Evolutionary conservation across 176 grass and related monocot species (phyloP).

Genomic region (Cymbopogon citratus): DNA sequence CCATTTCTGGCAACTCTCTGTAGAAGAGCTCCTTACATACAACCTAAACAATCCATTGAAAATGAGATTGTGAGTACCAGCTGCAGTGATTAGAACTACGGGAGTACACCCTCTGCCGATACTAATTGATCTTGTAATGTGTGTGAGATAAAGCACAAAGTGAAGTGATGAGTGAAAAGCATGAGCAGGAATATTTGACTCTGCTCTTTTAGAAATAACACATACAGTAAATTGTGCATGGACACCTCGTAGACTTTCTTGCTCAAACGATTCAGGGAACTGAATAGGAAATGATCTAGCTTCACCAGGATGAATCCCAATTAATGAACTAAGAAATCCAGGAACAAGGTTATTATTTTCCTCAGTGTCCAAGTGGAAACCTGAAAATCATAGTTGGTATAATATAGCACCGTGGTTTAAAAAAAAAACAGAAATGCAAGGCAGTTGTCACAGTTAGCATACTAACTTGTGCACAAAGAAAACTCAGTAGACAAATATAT

Average conservation of each 20-base stretch:
- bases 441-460: not conserved
- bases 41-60: constrained; percentile 56
- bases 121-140: constrained; percentile 1
- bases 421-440: not conserved
- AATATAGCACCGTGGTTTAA: not conserved
- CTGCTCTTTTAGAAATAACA: constrained; percentile 18
- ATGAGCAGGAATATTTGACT: not conserved
- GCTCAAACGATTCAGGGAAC: constrained; percentile 82
- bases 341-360: constrained; percentile 70
- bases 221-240: constrained; percentile 85
- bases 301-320: constrained; percentile 82
- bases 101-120: not conserved
- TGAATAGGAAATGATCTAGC: constrained; percentile 83
- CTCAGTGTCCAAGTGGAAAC: constrained; percentile 95
- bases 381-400: constrained; percentile 8
- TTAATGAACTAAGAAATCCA: constrained; percentile 85
- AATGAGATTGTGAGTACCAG: not conserved
- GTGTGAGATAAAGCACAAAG: constrained; percentile 2
- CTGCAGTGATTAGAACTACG: not conserved
- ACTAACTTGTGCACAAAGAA: not conserved
- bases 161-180: not conserved
- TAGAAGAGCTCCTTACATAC: constrained; percentile 96
- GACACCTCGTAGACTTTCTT: constrained; percentile 70
- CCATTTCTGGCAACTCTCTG: constrained; percentile 73
- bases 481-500: not conserved